Conservation (phyloP, 192 early-diverging fungal species). For the Coemansia sp. region DNA sequence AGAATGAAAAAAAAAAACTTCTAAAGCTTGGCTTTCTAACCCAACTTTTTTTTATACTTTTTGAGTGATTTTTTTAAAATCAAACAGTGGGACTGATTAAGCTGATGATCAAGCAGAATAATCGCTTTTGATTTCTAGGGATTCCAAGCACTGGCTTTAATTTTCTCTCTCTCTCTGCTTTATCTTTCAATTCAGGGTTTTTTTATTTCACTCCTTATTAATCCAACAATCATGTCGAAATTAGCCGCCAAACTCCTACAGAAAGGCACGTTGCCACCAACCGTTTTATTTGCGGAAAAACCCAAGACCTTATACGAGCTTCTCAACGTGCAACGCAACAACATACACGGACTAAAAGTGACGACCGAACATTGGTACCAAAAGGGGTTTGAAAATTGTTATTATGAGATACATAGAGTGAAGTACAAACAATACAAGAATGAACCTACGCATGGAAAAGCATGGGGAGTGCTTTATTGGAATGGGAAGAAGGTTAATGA, state of each 20-base stretch:
- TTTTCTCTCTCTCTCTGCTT: too few relatives aligned
- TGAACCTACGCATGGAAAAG: slow-evolving; percentile 45
- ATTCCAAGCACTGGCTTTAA: too few relatives aligned
- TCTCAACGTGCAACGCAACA: slow-evolving; percentile 35
- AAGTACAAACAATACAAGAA: slow-evolving; percentile 38
- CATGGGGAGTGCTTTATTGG: slow-evolving; percentile 44
- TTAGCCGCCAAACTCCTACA: slow-evolving; percentile 27
- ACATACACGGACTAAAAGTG: slow-evolving; percentile 30
- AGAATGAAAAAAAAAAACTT: too few relatives aligned
- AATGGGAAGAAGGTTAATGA: slow-evolving; percentile 21
- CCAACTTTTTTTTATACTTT: too few relatives aligned
- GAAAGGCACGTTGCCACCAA: slow-evolving; percentile 18
- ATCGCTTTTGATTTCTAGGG: too few relatives aligned
- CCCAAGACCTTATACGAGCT: slow-evolving; percentile 49
- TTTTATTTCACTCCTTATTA: slow-evolving; percentile 3
- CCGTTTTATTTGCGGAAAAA: slow-evolving; percentile 18
- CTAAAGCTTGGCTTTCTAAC: too few relatives aligned
- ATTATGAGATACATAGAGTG: slow-evolving; percentile 31
- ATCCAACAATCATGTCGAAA: slow-evolving; percentile 15
- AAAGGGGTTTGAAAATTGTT: slow-evolving; percentile 42
- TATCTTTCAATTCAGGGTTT: too few relatives aligned
- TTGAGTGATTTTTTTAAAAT: too few relatives aligned
- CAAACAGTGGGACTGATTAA: too few relatives aligned
- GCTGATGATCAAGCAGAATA: too few relatives aligned
- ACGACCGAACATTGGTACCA: slow-evolving; percentile 42